Conservation (phyloP, 1,139 yeast species). For the Diutina scorzettiae region DNA sequence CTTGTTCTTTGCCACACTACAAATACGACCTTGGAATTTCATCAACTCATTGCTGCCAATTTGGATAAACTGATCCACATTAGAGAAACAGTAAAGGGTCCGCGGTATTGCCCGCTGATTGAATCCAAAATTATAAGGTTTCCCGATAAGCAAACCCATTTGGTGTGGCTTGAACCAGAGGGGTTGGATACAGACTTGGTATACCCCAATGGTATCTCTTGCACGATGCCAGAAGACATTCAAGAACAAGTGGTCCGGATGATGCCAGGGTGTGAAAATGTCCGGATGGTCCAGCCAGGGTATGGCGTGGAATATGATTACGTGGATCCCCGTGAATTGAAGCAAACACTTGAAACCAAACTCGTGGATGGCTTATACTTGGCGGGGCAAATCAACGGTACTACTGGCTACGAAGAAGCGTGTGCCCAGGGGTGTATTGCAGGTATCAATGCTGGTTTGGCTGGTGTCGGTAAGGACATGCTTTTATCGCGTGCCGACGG, state of each 20-base stretch:
- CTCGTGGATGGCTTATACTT: conserved; percentile 64
- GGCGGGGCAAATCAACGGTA: conserved; percentile 98
- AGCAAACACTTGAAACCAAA: conserved; percentile 71
- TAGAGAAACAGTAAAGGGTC: conserved; percentile 90
- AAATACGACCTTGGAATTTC: conserved; percentile 63
- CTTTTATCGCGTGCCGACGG: conserved; percentile 68
- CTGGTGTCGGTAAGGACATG: conserved; percentile 32
- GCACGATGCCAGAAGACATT: conserved; percentile 92
- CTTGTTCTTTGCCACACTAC: conserved; percentile 73
- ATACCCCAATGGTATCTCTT: conserved; percentile 93
- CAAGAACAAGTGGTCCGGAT: conserved; percentile 62
- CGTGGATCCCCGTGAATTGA: conserved; percentile 83
- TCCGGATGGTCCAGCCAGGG: conserved; percentile 82
- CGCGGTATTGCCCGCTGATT: conserved; percentile 93
- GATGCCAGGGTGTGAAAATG: conserved; percentile 87
- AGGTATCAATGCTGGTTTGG: conserved; percentile 82
- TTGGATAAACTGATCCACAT: conserved; percentile 81
- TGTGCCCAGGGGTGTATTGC: conserved; percentile 95
- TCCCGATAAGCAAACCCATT: conserved; percentile 62
- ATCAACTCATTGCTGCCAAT: conserved; percentile 54
- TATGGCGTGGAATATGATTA: conserved; percentile 98
- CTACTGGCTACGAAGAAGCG: conserved; percentile 98
- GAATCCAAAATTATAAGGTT: conserved; percentile 83
- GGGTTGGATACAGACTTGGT: conserved; percentile 77
- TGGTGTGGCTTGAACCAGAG: conserved; percentile 95